Evolutionary conservation across 345 rosid genomes (phyloP), one percentile per base, ranked within the genome.

Genomic region (Tarenaya hassleriana): DNA sequence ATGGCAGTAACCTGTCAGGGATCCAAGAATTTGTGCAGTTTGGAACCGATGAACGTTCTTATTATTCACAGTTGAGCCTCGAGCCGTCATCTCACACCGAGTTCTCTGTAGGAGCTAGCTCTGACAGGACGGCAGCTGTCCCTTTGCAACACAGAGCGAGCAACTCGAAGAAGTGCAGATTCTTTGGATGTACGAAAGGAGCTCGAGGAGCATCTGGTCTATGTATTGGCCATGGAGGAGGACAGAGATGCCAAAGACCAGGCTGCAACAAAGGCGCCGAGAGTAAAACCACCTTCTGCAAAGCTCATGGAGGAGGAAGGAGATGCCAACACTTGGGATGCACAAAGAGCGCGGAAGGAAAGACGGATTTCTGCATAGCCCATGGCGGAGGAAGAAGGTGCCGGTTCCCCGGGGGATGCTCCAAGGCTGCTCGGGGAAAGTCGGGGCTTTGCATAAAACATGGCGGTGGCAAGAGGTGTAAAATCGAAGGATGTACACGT

Each of bases 371-470:
- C 24, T 91, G 98, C 66, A 91, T 91, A 15, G 90, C 95, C 1
- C 96, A 91, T 34, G 98, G 98, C 1, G 98, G 98, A 47, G 98
- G 98, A 48, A 77, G 81, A 54, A 74, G 96, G 13, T 91, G 98
- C 61, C 78, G 81, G 33, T 77, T 70, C 68, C 69, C 63, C 1
- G 82, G 64, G 12, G 95, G 96, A 11, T 91, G 98, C 53, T 16
- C 60, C 35, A 87, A 84, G 66, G 98, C 98, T 14, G 98, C 98
- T 27, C 69, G 98, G 12, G 98, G 98, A 19, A 87, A 75, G 71
- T 84, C 94, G 0, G 98, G 98, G 57, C 88, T 84, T 41, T 91
- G 98, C 73, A 91, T 91, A 45, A 81, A 66, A 52, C 98, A 91
- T 12, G 98, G 98, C 5, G 98, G 98, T 18, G 98, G 98, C 16